Evolutionary conservation across 1,139 yeast species (phyloP), one percentile per base, ranked within the genome.

Genomic region (Candida sanyaensis): DNA sequence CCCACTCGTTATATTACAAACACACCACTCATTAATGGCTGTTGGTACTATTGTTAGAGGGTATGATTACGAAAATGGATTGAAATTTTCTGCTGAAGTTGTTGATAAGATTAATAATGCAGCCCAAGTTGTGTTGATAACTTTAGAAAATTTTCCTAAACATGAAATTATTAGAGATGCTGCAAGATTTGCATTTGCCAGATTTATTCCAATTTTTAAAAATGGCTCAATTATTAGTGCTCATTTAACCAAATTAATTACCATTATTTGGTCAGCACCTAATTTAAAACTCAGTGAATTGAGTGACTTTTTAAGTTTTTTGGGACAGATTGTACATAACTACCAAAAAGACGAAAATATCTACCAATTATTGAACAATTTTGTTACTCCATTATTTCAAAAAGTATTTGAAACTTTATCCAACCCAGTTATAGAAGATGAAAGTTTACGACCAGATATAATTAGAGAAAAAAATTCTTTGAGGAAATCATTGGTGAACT

Each of bases 11-110:
- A 76, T 86, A 4, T 67, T 88, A 42, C 95, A 90, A 62, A 85
- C 91, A 2, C 97, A 93, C 64, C 97, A 93, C 63, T 79, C 86
- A 37, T 69, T 95, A 43, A 82, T 89, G 83, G 93, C 97, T 0
- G 81, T 93, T 46, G 97, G 97, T 33, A 89, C 97, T 0, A 78
- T 92, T 59, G 88, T 92, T 2, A 80, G 93, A 60, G 98, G 98
- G 1, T 84, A 88, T 57, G 86, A 83, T 54, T 76, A 75, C 42
- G 75, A 71, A 42, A 56, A 56, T 28, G 61, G 61, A 32, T 62
- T 59, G 31, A 66, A 64, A 37, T 53, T 69, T 60, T 51, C 65
- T 55, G 58, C 55, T 52, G 74, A 68, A 42, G 61, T 79, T 24
- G 68, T 78, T 13, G 76, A 71, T 48, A 86, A 84, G 60, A 80